phyloP scores from a whole-genome alignment of 1,284 basidiomycete genomes.

The Limonomyces culmigenus region DNA sequence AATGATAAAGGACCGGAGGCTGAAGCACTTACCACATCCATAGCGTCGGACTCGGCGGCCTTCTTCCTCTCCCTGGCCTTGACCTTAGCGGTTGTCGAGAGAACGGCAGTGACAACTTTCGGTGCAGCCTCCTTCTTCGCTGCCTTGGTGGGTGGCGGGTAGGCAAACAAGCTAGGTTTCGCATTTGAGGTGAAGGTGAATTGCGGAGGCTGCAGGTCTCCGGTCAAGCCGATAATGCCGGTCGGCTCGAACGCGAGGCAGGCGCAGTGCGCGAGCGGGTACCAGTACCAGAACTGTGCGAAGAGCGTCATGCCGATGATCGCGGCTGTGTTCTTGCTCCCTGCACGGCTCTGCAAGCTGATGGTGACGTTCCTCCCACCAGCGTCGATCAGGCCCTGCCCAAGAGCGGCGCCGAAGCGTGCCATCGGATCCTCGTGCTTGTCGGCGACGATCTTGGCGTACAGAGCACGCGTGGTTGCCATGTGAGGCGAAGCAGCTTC shows the following conservation, averaged over 20 bases:
- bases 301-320: constrained; percentile 94
- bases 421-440: constrained; percentile 98
- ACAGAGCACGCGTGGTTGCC: constrained; percentile 63
- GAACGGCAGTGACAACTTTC: constrained; percentile 82
- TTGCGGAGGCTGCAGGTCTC: constrained; percentile 67
- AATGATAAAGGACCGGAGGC: constrained; percentile 1
- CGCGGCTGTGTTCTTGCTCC: constrained; percentile 79
- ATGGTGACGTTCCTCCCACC: constrained; percentile 92
- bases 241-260: constrained; percentile 88
- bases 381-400: constrained; percentile 92
- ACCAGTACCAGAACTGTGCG: constrained; percentile 99
- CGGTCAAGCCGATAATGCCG: constrained; percentile 80
- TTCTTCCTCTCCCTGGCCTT: constrained; percentile 86
- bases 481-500: constrained; percentile 77
- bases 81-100: constrained; percentile 89
- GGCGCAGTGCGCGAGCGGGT: constrained; percentile 87
- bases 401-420: constrained; percentile 86
- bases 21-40: constrained; percentile 56
- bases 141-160: constrained; percentile 70
- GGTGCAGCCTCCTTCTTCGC: constrained; percentile 82
- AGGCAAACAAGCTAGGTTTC: constrained; percentile 78
- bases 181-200: constrained; percentile 85
- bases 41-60: constrained; percentile 61
- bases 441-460: constrained; percentile 78
- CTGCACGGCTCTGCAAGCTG: constrained; percentile 79